Evolutionary conservation across 306 rosid species (phyloP).

Genomic region (Begonia masoniana): DNA sequence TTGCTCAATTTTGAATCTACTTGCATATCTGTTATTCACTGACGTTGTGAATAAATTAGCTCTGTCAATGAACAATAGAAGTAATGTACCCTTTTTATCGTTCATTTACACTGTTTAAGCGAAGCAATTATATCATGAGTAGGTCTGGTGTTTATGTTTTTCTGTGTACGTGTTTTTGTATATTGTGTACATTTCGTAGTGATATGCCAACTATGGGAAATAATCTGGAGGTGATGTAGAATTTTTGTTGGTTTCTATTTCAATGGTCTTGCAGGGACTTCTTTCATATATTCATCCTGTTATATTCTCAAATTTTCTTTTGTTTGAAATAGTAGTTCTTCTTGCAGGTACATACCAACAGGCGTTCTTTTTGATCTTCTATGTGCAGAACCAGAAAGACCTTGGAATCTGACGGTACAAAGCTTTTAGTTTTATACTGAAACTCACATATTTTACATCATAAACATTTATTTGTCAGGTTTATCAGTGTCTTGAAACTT

Average conservation of each 20-base stretch:
- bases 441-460: neutral
- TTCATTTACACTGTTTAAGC: no score
- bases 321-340: constrained; percentile 2
- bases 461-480: neutral
- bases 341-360: constrained; percentile 68
- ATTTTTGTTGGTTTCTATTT: neutral
- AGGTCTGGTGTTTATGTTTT: no score
- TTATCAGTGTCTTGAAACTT: neutral
- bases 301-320: neutral
- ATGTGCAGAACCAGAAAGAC: constrained; percentile 80
- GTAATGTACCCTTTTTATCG: no score
- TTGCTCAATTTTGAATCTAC: neutral
- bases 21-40: neutral
- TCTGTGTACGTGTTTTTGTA: no score
- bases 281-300: neutral
- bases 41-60: neutral
- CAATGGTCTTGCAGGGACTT: no score
- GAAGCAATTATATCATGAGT: no score
- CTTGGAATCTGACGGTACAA: constrained; percentile 79
- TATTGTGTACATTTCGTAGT: no score
- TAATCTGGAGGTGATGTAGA: no score
- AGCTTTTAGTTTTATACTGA: neutral
- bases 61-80: neutral
- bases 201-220: no score
- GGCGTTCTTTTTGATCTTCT: constrained; percentile 98